A percentile compares a stretch with the other conserved stretches of the same genome.
These are phyloP conservation scores for Neofusicoccum ribis DNA, from an alignment of 2,329 filamentous ascomycete species.

Conservation along the genomic window DNA sequence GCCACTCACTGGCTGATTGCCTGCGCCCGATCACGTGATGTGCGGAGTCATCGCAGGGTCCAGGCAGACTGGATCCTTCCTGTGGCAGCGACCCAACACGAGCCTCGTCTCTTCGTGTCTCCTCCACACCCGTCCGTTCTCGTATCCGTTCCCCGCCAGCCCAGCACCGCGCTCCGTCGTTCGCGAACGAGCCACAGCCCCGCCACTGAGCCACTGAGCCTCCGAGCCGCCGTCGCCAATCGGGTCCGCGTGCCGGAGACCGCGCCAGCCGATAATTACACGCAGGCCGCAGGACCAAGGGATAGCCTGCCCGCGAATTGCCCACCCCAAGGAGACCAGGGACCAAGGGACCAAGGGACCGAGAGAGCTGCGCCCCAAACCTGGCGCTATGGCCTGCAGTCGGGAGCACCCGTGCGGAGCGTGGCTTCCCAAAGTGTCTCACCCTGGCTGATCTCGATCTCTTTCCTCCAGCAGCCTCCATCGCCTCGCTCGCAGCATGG, in stretches of 20 bases:
- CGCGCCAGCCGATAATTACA: too few relatives aligned
- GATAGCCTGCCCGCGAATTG: neutral
- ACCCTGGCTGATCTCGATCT: neutral
- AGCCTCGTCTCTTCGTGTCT: neutral
- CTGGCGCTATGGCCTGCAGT: constrained; percentile 1
- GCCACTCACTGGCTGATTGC: neutral
- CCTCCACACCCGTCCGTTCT: neutral
- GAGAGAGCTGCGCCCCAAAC: neutral
- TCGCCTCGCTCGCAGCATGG: neutral
- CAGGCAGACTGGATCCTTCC: too few relatives aligned
- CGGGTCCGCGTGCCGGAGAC: neutral
- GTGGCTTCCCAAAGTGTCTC: too few relatives aligned
- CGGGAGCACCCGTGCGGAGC: constrained; percentile 13
- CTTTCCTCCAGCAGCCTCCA: neutral
- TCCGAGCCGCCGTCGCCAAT: neutral
- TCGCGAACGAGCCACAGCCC: too few relatives aligned
- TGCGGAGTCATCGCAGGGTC: neutral
- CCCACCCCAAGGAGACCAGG: neutral
- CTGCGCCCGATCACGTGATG: neutral
- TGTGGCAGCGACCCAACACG: neutral
- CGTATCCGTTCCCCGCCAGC: neutral
- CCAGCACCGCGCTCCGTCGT: neutral
- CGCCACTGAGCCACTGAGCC: too few relatives aligned
- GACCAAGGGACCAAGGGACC: neutral
- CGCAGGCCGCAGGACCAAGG: too few relatives aligned